A percentile compares a stretch with the other conserved stretches of the same genome.
Evolutionary conservation across 768 basidiomycete genomes (phyloP).

Genomic region (Lactarius deliciosus): DNA sequence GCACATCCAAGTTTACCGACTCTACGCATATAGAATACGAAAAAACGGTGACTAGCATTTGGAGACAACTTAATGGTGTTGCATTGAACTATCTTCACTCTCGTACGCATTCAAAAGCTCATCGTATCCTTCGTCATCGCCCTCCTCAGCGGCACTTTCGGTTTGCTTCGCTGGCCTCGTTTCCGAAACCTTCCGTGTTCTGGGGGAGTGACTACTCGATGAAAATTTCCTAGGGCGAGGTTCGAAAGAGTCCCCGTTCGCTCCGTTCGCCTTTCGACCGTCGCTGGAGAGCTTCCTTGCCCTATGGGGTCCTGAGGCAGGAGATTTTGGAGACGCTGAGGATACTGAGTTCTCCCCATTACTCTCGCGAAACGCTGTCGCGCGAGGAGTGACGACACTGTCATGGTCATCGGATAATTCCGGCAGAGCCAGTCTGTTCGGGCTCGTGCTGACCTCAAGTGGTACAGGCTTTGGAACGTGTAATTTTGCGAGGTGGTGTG

Average conservation of each 20-base stretch:
- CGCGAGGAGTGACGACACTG: slow-evolving; percentile 55
- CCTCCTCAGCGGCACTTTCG: slow-evolving; percentile 71
- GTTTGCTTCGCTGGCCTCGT: slow-evolving; percentile 46
- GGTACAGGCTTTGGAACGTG: slow-evolving; percentile 40
- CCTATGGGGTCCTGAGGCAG: slow-evolving; percentile 31
- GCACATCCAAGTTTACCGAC: background rate
- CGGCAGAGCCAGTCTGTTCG: slow-evolving; percentile 47
- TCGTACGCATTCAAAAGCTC: slow-evolving; percentile 80
- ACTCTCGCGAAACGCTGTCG: slow-evolving; percentile 42
- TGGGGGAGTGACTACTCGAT: slow-evolving; percentile 33
- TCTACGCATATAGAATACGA: slow-evolving; percentile 9
- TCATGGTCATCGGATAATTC: slow-evolving; percentile 58
- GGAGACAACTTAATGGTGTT: slow-evolving; percentile 16
- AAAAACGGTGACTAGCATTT: background rate
- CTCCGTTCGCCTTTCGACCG: slow-evolving; percentile 22
- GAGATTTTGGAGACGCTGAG: slow-evolving; percentile 36
- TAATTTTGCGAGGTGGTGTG: slow-evolving; percentile 48
- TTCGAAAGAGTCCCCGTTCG: slow-evolving; percentile 13
- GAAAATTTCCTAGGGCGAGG: slow-evolving; percentile 35
- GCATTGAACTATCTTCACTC: slow-evolving; percentile 58
- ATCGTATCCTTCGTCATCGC: slow-evolving; percentile 74
- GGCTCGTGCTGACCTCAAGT: slow-evolving; percentile 36
- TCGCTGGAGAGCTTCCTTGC: slow-evolving; percentile 36
- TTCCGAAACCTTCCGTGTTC: slow-evolving; percentile 30
- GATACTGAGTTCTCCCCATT: slow-evolving; percentile 35